Evolutionary conservation across 2,329 filamentous ascomycete species (phyloP), one percentile per base, ranked within the genome.

Genomic region (Tolypocladium nubicola): DNA sequence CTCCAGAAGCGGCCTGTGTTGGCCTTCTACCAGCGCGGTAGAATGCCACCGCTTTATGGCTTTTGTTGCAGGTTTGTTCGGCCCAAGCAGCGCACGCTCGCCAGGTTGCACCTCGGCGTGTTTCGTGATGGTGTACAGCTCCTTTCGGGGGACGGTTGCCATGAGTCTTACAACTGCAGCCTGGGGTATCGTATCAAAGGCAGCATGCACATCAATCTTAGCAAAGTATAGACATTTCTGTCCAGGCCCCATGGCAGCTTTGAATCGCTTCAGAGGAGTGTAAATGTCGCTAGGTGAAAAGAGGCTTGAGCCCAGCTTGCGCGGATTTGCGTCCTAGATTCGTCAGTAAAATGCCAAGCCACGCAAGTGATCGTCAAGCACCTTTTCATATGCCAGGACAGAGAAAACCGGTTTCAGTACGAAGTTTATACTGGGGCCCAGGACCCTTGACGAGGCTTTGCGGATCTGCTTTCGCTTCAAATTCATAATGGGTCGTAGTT

Each of bases 151-250:
- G 61, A 81, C 83, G 55, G 67, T 85, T 58, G 61, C 70, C 61
- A 95, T 80, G 33, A 97, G 75, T 30, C 77, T 69, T 39, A 97
- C 67, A 21, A 97, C 76, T 1, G 84, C 82, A 33, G 80, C 73
- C 68, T 97, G 94, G 0, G 94, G 94, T 50, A 99, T 97, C 0
- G 89, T 96, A 70, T 99, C 94, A 68, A 97, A 99, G 64, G 93
- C 96, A 2, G 90, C 85, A 68, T 89, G 83, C 23, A 99, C 92
- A 67, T 99, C 94, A 14, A 96, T 78, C 69, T 99, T 99, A 59
- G 86, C 92, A 71, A 97, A 96, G 71, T 89, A 97, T 1, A 97
- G 72, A 5, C 71, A 43, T 10, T 67, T 65, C 0, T 71, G 64
- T 0, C 62, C 61, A 1, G 70, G 58, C 0, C 72, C 71, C 13